Evolutionary conservation across 257 asterid genomes (phyloP), one percentile per base, ranked within the genome.

Genomic region (Solanum peruvianum): DNA sequence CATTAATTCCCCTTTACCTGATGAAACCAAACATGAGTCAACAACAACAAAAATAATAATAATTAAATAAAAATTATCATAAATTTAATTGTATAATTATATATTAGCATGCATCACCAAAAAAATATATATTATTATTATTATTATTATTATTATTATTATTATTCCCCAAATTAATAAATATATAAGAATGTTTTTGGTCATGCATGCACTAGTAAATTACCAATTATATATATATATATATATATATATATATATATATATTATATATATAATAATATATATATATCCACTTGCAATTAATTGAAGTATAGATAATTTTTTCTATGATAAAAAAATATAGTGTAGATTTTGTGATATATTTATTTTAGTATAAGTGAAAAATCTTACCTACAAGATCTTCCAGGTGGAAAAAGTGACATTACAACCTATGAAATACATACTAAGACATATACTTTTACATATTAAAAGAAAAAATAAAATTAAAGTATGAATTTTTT

Each of bases 1-100:
- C 73, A 92, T 71, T 12, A 89, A 71, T 13, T 91, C 93, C 58
- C 96, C 96, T 90, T 91, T 88, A 4, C 96, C 96, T 93, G 71
- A 58, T 93, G 71, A 58, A 73, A 21, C 37, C 25, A 82, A 47
- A 29, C 56, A 88, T 27, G 39, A 52, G 14, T 44, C 7, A 31
- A 31, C 23, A 62, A 29, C 29, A 11, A 64, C 14, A 10, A 49
- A 23, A 20, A 18, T 7, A 56, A 71, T 82, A 42, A 6, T 42
- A 60, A 60, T 60, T 39, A 23, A 41, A 4, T n/a, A n/a, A n/a
- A n/a, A n/a, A n/a, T n/a, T n/a, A n/a, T n/a, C n/a, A n/a, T n/a
- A 13, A 39, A 23, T 37, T 37, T 83, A 4, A 25, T 4, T 83
- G 10, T 60, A 14, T 23, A 23, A 23, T 41, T 37, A 39, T 70